A percentile compares a stretch with the other conserved stretches of the same genome.
phyloP scores from a whole-genome alignment of 2,329 filamentous ascomycete species.

The Diplodia corticola region DNA sequence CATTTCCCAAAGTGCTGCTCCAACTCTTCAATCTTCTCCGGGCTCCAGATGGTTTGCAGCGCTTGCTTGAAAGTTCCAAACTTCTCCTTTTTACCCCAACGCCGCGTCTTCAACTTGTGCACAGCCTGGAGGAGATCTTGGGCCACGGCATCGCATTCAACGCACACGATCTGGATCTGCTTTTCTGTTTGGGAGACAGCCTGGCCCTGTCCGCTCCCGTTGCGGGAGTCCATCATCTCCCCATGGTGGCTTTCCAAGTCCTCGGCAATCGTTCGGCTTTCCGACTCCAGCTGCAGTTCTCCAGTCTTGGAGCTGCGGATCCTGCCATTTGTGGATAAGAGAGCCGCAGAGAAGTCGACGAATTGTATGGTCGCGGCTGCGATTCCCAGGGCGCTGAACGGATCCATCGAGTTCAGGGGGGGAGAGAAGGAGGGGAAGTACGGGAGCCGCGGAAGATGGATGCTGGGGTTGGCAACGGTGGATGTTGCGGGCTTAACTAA shows the following conservation, averaged over 20 bases:
- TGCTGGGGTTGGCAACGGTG: neutral
- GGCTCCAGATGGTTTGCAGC: neutral
- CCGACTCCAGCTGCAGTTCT: neutral
- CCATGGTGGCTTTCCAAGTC: neutral
- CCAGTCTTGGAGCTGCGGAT: neutral
- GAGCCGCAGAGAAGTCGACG: neutral
- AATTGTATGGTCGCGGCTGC: slow-evolving; percentile 4
- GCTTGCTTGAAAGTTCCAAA: neutral
- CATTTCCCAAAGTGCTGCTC: neutral
- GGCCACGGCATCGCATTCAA: neutral
- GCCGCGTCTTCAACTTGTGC: neutral
- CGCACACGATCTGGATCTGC: neutral
- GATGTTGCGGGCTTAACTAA: neutral
- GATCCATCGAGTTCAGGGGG: neutral
- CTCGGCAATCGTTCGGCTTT: neutral
- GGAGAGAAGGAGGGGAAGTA: neutral
- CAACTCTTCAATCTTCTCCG: neutral
- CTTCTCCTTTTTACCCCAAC: neutral
- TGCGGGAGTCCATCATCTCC: neutral
- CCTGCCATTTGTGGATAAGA: neutral
- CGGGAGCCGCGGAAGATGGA: neutral
- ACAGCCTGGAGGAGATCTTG: neutral
- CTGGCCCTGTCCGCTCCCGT: neutral
- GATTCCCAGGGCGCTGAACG: neutral
- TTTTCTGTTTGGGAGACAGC: neutral